Evolutionary conservation across 2,329 filamentous ascomycete species (phyloP).

Genomic region (Sporothrix mexicana): DNA sequence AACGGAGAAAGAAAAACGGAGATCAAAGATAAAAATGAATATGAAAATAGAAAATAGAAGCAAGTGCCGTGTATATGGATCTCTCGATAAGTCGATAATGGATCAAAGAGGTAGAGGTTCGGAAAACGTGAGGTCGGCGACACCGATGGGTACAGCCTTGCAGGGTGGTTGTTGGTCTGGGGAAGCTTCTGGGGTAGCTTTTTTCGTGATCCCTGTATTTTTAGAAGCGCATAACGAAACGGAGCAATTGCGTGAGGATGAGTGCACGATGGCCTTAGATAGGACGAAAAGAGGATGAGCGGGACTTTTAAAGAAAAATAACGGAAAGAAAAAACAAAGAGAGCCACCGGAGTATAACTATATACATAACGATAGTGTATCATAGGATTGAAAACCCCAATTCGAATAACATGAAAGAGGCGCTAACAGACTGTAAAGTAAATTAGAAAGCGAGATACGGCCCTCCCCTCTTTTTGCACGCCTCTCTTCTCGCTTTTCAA

Average conservation of each 20-base stretch:
- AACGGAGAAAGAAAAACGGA: neutral
- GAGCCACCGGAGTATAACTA: neutral
- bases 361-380: too few species aligned
- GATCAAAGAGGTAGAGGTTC: neutral
- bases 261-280: neutral
- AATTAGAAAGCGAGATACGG: conserved; percentile 8
- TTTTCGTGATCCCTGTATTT: conserved; percentile 14
- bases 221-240: conserved; percentile 7
- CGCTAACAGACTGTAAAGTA: neutral
- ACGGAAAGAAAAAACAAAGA: neutral
- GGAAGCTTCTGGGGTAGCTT: conserved; percentile 23
- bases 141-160: conserved; percentile 24
- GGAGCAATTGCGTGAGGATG: neutral
- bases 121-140: conserved; percentile 21
- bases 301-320: neutral
- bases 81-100: neutral
- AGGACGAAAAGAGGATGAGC: neutral
- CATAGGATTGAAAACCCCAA: too few species aligned
- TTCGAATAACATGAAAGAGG: too few species aligned
- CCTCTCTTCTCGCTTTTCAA: neutral
- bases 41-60: neutral
- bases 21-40: neutral
- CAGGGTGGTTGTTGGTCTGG: conserved; percentile 19
- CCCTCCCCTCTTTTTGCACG: neutral
- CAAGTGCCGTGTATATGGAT: neutral